These are phyloP conservation scores for Mycena citricolor DNA, from an alignment of 1,284 basidiomycete genomes.

Conservation along the genomic window DNA sequence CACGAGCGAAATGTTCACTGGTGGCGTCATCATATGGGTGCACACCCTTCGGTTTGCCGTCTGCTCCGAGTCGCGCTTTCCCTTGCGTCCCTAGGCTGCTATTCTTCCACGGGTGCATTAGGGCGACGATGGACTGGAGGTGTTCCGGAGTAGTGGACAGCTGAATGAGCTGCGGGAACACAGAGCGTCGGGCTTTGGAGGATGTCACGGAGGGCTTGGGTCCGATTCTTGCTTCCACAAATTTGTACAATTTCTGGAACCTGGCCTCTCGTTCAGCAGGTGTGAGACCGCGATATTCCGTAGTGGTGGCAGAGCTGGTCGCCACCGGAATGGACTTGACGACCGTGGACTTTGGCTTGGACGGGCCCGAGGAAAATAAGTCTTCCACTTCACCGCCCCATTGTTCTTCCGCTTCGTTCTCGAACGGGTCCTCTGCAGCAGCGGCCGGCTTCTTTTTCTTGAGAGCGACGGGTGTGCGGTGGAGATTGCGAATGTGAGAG, in stretches of 20 bases:
- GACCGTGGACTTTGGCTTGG: not conserved
- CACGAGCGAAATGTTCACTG: constrained; percentile 48
- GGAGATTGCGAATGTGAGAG: too few relatives aligned
- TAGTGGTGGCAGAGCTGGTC: not conserved
- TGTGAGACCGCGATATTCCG: constrained; percentile 17
- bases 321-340: constrained; percentile 3
- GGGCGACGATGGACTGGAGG: constrained; percentile 41
- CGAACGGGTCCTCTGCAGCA: constrained; percentile 5
- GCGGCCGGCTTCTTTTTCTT: constrained; percentile 9
- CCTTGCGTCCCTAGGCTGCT: constrained; percentile 36
- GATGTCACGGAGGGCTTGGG: constrained; percentile 26
- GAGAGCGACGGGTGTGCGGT: constrained; percentile 11
- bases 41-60: constrained; percentile 18
- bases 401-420: constrained; percentile 16
- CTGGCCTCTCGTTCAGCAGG: constrained; percentile 24
- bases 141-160: constrained; percentile 49
- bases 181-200: constrained; percentile 32
- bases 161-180: constrained; percentile 50
- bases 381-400: constrained; percentile 19
- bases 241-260: constrained; percentile 29
- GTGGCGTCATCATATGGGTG: constrained; percentile 13
- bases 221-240: constrained; percentile 30
- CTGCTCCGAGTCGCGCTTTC: constrained; percentile 31
- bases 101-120: constrained; percentile 50
- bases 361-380: constrained; percentile 6